A percentile compares a stretch with the other conserved stretches of the same genome.
Evolutionary conservation across 2,329 filamentous ascomycete genomes (phyloP).

Genomic region (Sarocladiaceae sp.): DNA sequence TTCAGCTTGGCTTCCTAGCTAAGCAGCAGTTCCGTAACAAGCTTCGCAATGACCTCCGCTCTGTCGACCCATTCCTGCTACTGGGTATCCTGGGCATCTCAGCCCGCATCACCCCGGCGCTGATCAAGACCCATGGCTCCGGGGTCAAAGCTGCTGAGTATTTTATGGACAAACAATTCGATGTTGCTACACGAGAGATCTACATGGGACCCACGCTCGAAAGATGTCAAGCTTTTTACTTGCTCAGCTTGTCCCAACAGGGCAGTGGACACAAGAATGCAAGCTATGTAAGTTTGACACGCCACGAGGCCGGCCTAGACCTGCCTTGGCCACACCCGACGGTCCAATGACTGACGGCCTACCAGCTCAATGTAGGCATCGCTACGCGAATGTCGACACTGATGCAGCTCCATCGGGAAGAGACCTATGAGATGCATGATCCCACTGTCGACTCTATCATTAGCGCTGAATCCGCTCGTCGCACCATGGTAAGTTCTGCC

Average conservation of each 20-base stretch:
- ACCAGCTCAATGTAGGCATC: conserved; percentile 52
- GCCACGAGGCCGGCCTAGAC: background rate
- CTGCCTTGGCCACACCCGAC: conserved; percentile 6
- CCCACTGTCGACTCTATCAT: conserved; percentile 41
- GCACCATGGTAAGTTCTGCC: conserved; percentile 43
- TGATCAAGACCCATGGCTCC: conserved; percentile 45
- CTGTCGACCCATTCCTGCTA: conserved; percentile 51
- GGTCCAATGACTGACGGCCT: background rate
- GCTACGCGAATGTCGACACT: conserved; percentile 51
- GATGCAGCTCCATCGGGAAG: conserved; percentile 52
- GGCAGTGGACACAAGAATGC: conserved; percentile 48
- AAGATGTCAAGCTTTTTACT: conserved; percentile 54
- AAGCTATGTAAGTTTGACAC: conserved; percentile 43
- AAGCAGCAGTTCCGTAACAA: conserved; percentile 45
- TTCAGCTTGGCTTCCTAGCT: conserved; percentile 56
- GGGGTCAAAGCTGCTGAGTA: conserved; percentile 47
- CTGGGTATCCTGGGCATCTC: conserved; percentile 53
- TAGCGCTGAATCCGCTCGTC: conserved; percentile 50
- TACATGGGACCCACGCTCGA: conserved; percentile 51
- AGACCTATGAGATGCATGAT: conserved; percentile 43
- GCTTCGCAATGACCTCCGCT: conserved; percentile 41
- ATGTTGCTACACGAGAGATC: conserved; percentile 43
- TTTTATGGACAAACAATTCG: conserved; percentile 48
- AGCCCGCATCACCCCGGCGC: conserved; percentile 46
- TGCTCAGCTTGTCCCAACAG: conserved; percentile 56